Evolutionary conservation across 192 early-diverging fungal species (phyloP).

Genomic region (Rhizoclosmatium globosum): DNA sequence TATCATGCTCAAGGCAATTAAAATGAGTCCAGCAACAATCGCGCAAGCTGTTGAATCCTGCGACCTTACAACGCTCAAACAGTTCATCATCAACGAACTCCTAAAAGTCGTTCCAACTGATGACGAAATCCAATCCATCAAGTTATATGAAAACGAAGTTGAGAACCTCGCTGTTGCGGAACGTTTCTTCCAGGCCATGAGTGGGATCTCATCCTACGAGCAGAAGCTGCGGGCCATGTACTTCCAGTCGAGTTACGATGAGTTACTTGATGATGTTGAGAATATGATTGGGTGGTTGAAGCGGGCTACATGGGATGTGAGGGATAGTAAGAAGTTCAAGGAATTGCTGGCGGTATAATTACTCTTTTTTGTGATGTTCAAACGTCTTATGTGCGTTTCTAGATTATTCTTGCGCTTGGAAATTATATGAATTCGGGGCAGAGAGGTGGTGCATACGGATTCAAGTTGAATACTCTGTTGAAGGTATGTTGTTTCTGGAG

Average conservation of each 20-base stretch:
- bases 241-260: slow-evolving; percentile 53
- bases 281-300: slow-evolving; percentile 46
- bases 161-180: slow-evolving; percentile 55
- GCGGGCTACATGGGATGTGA: slow-evolving; percentile 53
- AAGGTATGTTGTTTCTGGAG: slow-evolving; percentile 47
- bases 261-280: slow-evolving; percentile 54
- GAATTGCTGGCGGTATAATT: slow-evolving; percentile 50
- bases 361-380: neutral
- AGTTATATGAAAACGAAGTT: slow-evolving; percentile 56
- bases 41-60: slow-evolving; percentile 46
- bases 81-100: slow-evolving; percentile 49
- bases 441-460: slow-evolving; percentile 62
- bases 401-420: slow-evolving; percentile 61
- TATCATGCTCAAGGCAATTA: slow-evolving; percentile 59
- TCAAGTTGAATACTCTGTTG: slow-evolving; percentile 56
- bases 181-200: slow-evolving; percentile 55
- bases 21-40: slow-evolving; percentile 49
- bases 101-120: slow-evolving; percentile 60
- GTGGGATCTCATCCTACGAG: slow-evolving; percentile 50
- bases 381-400: neutral
- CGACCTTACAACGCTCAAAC: slow-evolving; percentile 44
- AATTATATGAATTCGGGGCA: slow-evolving; percentile 64
- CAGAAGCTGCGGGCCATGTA: slow-evolving; percentile 56
- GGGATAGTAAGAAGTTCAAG: slow-evolving; percentile 54
- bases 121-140: slow-evolving; percentile 48